Conservation (phyloP, 2,329 filamentous ascomycete genomes). For the Xylaria sp. region DNA sequence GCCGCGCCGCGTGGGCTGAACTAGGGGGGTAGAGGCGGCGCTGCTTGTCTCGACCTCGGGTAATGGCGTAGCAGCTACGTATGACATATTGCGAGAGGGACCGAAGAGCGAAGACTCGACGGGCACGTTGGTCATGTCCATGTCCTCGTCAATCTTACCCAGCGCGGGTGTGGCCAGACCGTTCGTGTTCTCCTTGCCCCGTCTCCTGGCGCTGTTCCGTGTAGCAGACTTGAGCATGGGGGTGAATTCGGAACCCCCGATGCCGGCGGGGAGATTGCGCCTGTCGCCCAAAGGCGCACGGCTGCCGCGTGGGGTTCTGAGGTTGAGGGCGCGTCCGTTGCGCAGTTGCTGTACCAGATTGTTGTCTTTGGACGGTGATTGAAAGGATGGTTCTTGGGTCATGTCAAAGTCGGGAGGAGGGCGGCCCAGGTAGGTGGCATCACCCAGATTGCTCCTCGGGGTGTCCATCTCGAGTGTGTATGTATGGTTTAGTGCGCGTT, state of each 20-base stretch:
- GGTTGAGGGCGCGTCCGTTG: conserved; percentile 68
- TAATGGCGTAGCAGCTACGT: conserved; percentile 76
- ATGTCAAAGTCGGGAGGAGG: conserved; percentile 78
- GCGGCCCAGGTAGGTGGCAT: conserved; percentile 81
- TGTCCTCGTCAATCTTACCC: conserved; percentile 73
- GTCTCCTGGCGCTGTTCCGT: conserved; percentile 73
- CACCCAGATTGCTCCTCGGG: conserved; percentile 83
- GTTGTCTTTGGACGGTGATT: conserved; percentile 79
- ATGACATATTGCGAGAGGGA: conserved; percentile 71
- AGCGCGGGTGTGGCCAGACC: conserved; percentile 75
- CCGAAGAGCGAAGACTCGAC: conserved; percentile 78
- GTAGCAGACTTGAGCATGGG: conserved; percentile 87
- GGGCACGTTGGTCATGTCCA: conserved; percentile 74
- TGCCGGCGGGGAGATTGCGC: conserved; percentile 73
- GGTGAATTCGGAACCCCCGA: conserved; percentile 85
- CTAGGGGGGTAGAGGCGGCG: conserved; percentile 82
- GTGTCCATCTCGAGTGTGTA: conserved; percentile 69
- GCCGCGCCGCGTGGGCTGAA: conserved; percentile 70
- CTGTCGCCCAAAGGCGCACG: conserved; percentile 77
- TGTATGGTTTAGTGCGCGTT: conserved; percentile 20
- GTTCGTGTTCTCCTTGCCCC: conserved; percentile 70
- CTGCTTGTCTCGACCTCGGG: conserved; percentile 83
- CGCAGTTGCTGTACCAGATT: conserved; percentile 81
- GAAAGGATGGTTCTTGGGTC: conserved; percentile 88
- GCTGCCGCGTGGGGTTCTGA: conserved; percentile 76